A percentile compares a stretch with the other conserved stretches of the same genome.
These are phyloP conservation scores for Pseudocercospora cruenta DNA, from an alignment of 2,329 filamentous ascomycete species.

Conservation along the genomic window DNA sequence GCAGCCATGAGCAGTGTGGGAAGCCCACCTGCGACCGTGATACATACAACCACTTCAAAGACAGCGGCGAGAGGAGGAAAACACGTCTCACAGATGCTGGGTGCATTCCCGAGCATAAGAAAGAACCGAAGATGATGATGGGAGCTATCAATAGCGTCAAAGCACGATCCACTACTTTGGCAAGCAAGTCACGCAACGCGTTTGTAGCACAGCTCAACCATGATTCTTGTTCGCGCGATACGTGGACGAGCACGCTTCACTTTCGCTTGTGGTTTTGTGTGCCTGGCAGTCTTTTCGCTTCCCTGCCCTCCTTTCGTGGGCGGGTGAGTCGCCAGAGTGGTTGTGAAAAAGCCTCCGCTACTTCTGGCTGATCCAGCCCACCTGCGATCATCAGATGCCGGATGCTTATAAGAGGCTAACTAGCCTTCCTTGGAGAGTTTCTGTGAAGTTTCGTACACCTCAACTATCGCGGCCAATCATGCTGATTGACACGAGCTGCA, in stretches of 20 bases:
- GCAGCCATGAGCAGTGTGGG: neutral
- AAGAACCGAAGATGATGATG: neutral
- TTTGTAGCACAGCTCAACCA: neutral
- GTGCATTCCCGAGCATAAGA: neutral
- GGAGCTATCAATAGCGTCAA: conserved; percentile 1
- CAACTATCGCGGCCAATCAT: neutral
- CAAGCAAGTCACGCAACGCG: neutral
- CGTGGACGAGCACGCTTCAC: neutral
- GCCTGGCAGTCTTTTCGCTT: neutral
- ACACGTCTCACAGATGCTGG: neutral
- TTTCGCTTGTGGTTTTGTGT: neutral
- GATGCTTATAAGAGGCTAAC: neutral
- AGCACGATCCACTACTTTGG: neutral
- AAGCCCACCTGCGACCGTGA: neutral
- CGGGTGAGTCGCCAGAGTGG: neutral
- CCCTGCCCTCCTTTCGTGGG: neutral
- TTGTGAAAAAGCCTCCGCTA: neutral
- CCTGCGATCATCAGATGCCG: neutral
- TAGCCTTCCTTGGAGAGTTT: conserved; percentile 1
- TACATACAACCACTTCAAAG: neutral
- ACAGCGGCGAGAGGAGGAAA: neutral
- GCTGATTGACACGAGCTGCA: neutral
- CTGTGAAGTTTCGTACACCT: neutral
- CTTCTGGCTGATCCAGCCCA: neutral
- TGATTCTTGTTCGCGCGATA: neutral